Base-by-base conservation (phyloP, 345 rosid genomes). In the Chamaenerion angustifolium region DNA sequence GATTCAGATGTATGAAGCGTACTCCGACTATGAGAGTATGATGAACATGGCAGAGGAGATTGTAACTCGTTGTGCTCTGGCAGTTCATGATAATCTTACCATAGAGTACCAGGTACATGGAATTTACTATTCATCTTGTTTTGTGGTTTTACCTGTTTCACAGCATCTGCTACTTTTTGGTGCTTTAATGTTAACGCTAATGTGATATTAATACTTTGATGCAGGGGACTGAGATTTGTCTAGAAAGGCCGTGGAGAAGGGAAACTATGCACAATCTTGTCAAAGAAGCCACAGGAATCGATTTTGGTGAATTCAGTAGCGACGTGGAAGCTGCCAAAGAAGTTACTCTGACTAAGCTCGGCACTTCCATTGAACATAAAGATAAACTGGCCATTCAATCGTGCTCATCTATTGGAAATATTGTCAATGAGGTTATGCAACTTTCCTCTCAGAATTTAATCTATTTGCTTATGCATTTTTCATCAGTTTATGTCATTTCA, bases 251-350 rank as follows among this genome's bases (percentile, higher is more conserved):
- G 25, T 90, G 96, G 98, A 76, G 85, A 73, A 78, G 92, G 60
- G 95, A 83, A 82, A 90, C 85, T 48, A 90, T 90, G 96, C 87
- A 86, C 68, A 86, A 83, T 69, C 96, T 90, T 55, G 95, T 86
- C 47, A 72, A 80, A 69, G 95, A 86, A 71, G 64, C 64, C 48
- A 71, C 89, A 21, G 86, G 87, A 40, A 71, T 92, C 48, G 72
- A 80, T 76, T 83, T 86, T 63, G 70, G 18, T 43, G 78, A 73
- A 66, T 53, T 78, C 15, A 63, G 69, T 27, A 73, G 60, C 61
- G 87, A 86, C 69, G 79, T 86, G 25, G 48, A 56, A 46, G 76
- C 61, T 49, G 87, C 87, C 42, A 86, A 78, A 67, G 85, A 82
- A 65, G 63, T 63, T 66, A 69, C 75, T 63, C 52, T 90, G 55